Base-by-base conservation (phyloP, 2,329 filamentous ascomycete species). In the Epichloe elymi region DNA sequence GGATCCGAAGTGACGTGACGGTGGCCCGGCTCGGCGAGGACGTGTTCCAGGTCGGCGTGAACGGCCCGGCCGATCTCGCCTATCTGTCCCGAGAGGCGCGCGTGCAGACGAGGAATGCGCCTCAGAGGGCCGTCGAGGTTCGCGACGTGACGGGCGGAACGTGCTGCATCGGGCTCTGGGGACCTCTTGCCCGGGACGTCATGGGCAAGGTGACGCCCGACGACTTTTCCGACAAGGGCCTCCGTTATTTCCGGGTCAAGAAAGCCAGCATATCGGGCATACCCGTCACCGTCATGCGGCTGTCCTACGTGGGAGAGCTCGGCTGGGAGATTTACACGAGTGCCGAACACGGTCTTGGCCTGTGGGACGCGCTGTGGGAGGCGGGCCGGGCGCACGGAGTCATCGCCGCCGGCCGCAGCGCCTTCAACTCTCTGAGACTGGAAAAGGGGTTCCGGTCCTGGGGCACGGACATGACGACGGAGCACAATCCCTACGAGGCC, bases 281-380 rank as follows among this genome's bases (percentile, higher is more conserved):
- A 14, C 79, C 80, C 0, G 76, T 80, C 3, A 74, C 69, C 0
- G 70, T 70, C 0, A 71, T 80, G 57, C 70, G 76, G 3, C 69
- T 80, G 38, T 83, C 79, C 0, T 79, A 76, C 48, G 75, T 83
- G 4, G 80, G 80, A 5, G 80, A 83, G 56, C 64, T 70, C 0
- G 80, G 80, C 1, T 83, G 78, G 78, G 80, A 83, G 59, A 71
- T 83, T 19, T 77, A 80, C 53, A 71, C 79, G 1, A 79, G 69
- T 36, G 75, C 80, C 0, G 80, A 83, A 26, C 72, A 76, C 40
- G 79, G 80, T 0, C 71, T 71, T 12, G 66, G 70, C 1, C 65
- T 83, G 0, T 83, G 80, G 80, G 79, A 83, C 54, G 67, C 68
- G 0, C 62, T 83, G 1, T 80, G 66, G 68, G 61, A 72, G 35